A percentile compares a stretch with the other conserved stretches of the same genome.
Evolutionary conservation across 495 filamentous ascomycete species (phyloP).

Genomic region (Aspergillus nidulans): DNA sequence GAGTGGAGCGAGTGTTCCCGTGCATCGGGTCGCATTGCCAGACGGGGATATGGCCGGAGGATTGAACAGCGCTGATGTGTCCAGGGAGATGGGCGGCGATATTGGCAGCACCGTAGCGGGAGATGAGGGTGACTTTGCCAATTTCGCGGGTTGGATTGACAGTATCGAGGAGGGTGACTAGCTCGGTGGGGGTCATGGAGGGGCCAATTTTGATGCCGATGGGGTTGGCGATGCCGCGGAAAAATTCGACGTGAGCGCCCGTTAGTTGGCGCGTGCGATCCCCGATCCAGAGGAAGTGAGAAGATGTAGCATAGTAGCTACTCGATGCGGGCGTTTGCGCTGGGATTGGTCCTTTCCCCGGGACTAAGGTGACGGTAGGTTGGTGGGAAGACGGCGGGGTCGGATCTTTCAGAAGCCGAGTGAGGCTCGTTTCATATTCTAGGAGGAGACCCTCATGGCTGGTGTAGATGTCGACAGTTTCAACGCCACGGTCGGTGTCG

Average conservation of each 20-base stretch:
- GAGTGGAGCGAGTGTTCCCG: constrained; percentile 64
- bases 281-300: constrained; percentile 97
- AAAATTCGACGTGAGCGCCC: constrained; percentile 93
- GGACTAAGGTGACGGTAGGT: not conserved
- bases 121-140: constrained; percentile 94
- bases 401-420: constrained; percentile 68
- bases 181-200: constrained; percentile 66
- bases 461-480: constrained; percentile 93
- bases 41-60: constrained; percentile 70
- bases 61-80: constrained; percentile 83
- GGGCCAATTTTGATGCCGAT: constrained; percentile 96
- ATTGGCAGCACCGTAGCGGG: constrained; percentile 78
- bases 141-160: constrained; percentile 77
- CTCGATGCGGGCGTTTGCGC: not conserved
- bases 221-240: constrained; percentile 92
- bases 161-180: constrained; percentile 70
- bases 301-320: constrained; percentile 82
- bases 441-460: constrained; percentile 92
- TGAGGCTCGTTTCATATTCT: constrained; percentile 89
- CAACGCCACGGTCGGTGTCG: constrained; percentile 74
- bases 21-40: constrained; percentile 99
- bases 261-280: constrained; percentile 91
- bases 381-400: constrained; percentile 8
- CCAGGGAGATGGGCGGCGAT: constrained; percentile 65
- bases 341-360: constrained; percentile 4